Percentiles rank a stretch among this genome's conserved stretches.
phyloP scores from a whole-genome alignment of 805 yeast genomes.

The Barnettozyma botsteinii region DNA sequence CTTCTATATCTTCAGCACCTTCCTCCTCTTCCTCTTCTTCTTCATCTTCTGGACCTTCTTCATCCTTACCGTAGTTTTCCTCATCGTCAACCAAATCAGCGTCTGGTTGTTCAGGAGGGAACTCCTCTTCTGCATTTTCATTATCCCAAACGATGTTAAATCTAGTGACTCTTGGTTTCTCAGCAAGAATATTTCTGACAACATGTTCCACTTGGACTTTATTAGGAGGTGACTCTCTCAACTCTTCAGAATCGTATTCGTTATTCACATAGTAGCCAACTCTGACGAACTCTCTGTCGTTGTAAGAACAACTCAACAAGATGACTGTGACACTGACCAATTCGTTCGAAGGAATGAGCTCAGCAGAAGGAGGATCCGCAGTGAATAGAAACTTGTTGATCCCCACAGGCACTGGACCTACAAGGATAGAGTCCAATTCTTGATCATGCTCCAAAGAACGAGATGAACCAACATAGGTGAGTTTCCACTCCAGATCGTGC shows the following conservation, averaged over 20 bases:
- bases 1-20: constrained; percentile 38
- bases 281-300: constrained; percentile 89
- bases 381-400: constrained; percentile 86
- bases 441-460: constrained; percentile 94
- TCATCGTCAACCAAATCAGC: constrained; percentile 59
- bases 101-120: constrained; percentile 73
- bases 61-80: constrained; percentile 53
- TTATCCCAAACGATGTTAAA: constrained; percentile 97
- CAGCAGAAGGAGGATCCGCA: constrained; percentile 97
- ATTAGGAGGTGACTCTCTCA: constrained; percentile 88
- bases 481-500: constrained; percentile 90
- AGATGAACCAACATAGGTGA: constrained; percentile 95
- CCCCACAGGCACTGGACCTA: constrained; percentile 98
- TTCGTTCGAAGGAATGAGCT: constrained; percentile 92
- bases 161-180: constrained; percentile 94
- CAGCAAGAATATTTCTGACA: constrained; percentile 90
- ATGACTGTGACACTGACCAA: constrained; percentile 94
- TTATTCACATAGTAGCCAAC: constrained; percentile 98
- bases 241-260: constrained; percentile 90
- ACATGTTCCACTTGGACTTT: constrained; percentile 93
- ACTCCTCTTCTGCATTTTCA: constrained; percentile 57
- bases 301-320: constrained; percentile 85
- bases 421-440: constrained; percentile 91
- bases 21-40: constrained; percentile 41
- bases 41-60: constrained; percentile 41